Evolutionary conservation across 768 basidiomycete genomes (phyloP).

Genomic region (Neoboletus brunneissimus): DNA sequence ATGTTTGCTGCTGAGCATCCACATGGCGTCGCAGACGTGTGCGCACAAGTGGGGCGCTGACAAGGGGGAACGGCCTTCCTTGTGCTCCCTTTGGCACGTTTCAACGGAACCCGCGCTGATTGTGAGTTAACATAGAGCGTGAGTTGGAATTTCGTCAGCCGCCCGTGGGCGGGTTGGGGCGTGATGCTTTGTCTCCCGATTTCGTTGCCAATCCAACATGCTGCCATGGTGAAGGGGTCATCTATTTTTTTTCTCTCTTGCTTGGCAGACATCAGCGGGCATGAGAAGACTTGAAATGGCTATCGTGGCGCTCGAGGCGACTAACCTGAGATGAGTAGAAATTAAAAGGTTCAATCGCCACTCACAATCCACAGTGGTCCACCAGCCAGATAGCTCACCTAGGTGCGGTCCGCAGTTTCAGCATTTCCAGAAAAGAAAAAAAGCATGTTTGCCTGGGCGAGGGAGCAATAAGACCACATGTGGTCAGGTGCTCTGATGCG

Average conservation of each 20-base stretch:
- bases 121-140: not conserved
- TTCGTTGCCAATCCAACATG: not conserved
- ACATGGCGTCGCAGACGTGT: not conserved
- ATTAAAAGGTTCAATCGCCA: not conserved
- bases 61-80: not conserved
- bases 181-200: not conserved
- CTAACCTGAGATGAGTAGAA: not conserved
- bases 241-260: not conserved
- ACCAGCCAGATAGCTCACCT: not conserved
- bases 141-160: not conserved
- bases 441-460: not conserved
- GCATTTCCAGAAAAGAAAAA: not conserved
- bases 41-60: not conserved
- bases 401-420: not conserved
- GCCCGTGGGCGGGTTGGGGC: not conserved
- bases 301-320: not conserved
- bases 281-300: not conserved
- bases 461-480: not conserved
- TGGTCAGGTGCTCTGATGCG: not conserved
- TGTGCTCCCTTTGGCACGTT: not conserved
- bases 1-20: not conserved
- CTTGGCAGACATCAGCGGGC: not conserved
- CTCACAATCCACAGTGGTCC: not conserved
- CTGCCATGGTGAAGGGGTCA: not conserved
- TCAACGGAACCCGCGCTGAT: not conserved